phyloP scores from a whole-genome alignment of 768 basidiomycete genomes.

The Phylloporus sp. region DNA sequence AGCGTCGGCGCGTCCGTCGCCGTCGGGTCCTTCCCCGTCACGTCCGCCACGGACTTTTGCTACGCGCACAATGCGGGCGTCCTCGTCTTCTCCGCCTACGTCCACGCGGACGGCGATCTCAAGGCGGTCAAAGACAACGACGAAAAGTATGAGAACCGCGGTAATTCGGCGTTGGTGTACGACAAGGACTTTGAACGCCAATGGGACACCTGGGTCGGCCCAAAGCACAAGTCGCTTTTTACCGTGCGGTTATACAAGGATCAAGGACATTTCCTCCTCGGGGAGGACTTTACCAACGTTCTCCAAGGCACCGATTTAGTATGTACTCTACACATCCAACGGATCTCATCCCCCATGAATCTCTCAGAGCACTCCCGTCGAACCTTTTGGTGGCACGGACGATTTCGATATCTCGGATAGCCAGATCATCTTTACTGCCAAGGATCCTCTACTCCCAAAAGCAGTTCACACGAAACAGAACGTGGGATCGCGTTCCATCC shows the following conservation, averaged over 20 bases:
- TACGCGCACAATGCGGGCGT: constrained; percentile 49
- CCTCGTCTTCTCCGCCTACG: constrained; percentile 82
- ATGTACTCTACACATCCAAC: constrained; percentile 18
- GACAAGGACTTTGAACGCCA: constrained; percentile 68
- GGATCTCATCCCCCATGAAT: not conserved
- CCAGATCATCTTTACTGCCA: constrained; percentile 78
- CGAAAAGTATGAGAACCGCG: constrained; percentile 64
- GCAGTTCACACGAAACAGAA: constrained; percentile 91
- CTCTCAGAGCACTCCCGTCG: constrained; percentile 63
- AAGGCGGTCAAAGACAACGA: constrained; percentile 66
- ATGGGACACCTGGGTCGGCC: constrained; percentile 74
- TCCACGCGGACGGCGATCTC: constrained; percentile 72
- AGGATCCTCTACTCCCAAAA: constrained; percentile 70
- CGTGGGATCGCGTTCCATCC: constrained; percentile 33
- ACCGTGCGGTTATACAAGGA: constrained; percentile 52
- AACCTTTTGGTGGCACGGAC: constrained; percentile 81
- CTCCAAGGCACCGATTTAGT: constrained; percentile 70
- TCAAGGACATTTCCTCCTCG: constrained; percentile 48
- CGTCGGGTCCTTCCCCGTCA: constrained; percentile 64
- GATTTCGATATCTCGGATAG: constrained; percentile 71
- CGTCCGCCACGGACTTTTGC: constrained; percentile 65
- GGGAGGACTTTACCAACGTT: constrained; percentile 49
- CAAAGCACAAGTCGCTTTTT: constrained; percentile 70
- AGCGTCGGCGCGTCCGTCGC: constrained; percentile 35
- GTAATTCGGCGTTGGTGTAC: constrained; percentile 67